Evolutionary conservation across 495 filamentous ascomycete species (phyloP).

Genomic region (Tuber indicum): DNA sequence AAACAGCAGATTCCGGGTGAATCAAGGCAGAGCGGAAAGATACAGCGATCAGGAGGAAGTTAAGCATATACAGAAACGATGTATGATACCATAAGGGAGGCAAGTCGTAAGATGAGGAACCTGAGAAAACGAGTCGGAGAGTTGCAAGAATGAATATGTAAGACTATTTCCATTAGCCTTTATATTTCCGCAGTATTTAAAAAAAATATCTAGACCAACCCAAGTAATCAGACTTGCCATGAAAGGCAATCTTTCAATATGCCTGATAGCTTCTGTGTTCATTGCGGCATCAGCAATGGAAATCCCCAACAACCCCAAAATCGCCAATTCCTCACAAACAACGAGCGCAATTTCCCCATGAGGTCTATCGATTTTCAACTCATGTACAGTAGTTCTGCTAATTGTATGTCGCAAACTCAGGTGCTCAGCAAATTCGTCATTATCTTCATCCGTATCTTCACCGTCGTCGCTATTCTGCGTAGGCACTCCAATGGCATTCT

Average conservation of each 20-base stretch:
- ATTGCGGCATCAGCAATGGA: conserved; percentile 57
- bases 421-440: conserved; percentile 60
- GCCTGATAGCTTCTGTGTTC: conserved; percentile 48
- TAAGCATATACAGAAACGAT: conserved; percentile 69
- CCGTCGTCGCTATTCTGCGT: conserved; percentile 25
- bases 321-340: conserved; percentile 63
- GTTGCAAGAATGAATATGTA: conserved; percentile 73
- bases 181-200: neutral
- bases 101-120: conserved; percentile 46
- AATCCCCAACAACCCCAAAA: conserved; percentile 62
- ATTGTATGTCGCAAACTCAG: conserved; percentile 59
- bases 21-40: conserved; percentile 81
- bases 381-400: conserved; percentile 54
- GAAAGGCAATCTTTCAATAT: conserved; percentile 47
- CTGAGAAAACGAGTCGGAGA: conserved; percentile 63
- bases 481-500: conserved; percentile 37
- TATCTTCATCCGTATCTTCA: conserved; percentile 48
- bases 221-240: conserved; percentile 42
- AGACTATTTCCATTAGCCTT: conserved; percentile 51
- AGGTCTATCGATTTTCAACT: conserved; percentile 71
- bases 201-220: conserved; percentile 57
- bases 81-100: conserved; percentile 91
- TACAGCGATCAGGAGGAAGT: conserved; percentile 70
- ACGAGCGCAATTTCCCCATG: conserved; percentile 63
- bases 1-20: conserved; percentile 60